These are phyloP conservation scores for Pelargonium australe DNA, from an alignment of 441 rosid genomes.

Conservation along the genomic window DNA sequence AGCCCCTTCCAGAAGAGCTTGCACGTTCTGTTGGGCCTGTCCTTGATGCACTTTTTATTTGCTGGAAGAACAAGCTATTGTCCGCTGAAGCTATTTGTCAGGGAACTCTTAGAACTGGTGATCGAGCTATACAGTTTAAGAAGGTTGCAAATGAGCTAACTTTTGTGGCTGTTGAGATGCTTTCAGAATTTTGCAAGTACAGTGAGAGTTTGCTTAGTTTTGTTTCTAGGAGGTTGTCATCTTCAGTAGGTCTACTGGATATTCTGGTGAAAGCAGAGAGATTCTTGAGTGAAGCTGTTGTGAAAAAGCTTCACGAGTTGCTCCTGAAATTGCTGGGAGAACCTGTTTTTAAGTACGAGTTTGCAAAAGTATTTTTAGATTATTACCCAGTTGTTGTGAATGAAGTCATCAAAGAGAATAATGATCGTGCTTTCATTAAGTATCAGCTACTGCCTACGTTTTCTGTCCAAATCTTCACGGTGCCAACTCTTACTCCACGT, in stretches of 20 bases:
- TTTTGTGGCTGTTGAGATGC: slow-evolving; percentile 66
- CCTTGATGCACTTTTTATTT: slow-evolving; percentile 60
- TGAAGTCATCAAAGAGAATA: slow-evolving; percentile 54
- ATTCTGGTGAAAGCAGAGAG: slow-evolving; percentile 78
- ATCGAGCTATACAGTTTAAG: slow-evolving; percentile 25
- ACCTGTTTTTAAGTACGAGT: slow-evolving; percentile 83
- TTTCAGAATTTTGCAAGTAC: slow-evolving; percentile 62
- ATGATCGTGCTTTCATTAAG: slow-evolving; percentile 40
- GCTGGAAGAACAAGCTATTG: slow-evolving; percentile 62
- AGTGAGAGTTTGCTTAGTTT: slow-evolving; percentile 97
- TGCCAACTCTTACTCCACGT: slow-evolving; percentile 79
- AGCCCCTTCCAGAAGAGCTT: slow-evolving; percentile 65
- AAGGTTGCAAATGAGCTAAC: slow-evolving; percentile 66
- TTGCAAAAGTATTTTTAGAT: slow-evolving; percentile 73
- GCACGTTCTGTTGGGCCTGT: slow-evolving; percentile 69
- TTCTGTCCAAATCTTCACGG: slow-evolving; percentile 94
- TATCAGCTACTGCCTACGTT: slow-evolving; percentile 59
- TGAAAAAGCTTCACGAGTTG: slow-evolving; percentile 63
- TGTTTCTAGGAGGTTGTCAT: slow-evolving; percentile 59
- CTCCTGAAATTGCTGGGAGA: slow-evolving; percentile 88
- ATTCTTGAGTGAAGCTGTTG: slow-evolving; percentile 45
- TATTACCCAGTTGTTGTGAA: slow-evolving; percentile 70
- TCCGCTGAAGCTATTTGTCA: slow-evolving; percentile 35
- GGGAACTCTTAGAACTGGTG: slow-evolving; percentile 35
- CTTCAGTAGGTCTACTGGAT: slow-evolving; percentile 55